These are phyloP conservation scores for Aspergillus conjunctus DNA, from an alignment of 495 filamentous ascomycete species.

Conservation along the genomic window DNA sequence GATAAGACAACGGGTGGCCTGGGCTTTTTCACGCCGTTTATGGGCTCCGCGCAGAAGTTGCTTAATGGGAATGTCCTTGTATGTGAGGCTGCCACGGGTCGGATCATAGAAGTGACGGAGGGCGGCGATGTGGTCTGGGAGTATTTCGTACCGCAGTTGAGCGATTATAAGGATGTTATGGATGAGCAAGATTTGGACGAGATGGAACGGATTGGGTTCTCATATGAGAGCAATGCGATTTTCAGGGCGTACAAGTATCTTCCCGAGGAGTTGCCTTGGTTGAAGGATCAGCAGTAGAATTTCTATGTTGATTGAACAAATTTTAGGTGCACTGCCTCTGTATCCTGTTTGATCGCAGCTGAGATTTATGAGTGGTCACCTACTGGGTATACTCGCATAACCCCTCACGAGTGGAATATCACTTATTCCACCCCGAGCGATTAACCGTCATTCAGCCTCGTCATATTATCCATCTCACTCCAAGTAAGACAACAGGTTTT, in stretches of 20 bases:
- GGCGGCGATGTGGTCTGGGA: slow-evolving; percentile 39
- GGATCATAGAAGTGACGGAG: slow-evolving; percentile 39
- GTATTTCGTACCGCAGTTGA: slow-evolving; percentile 38
- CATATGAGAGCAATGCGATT: slow-evolving; percentile 39
- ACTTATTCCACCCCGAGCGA: too few species aligned
- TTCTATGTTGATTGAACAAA: too few species aligned
- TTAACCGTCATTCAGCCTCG: too few species aligned
- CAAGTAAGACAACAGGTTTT: too few species aligned
- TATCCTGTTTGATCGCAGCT: too few species aligned
- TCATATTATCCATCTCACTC: too few species aligned
- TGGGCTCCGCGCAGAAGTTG: slow-evolving; percentile 50
- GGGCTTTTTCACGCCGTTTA: slow-evolving; percentile 52
- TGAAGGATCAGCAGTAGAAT: slow-evolving; percentile 10
- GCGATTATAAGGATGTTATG: slow-evolving; percentile 27
- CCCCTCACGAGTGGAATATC: too few species aligned
- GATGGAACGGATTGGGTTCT: slow-evolving; percentile 32
- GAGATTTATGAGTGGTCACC: too few species aligned
- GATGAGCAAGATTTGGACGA: slow-evolving; percentile 17
- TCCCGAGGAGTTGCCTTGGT: slow-evolving; percentile 37
- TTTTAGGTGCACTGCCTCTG: too few species aligned
- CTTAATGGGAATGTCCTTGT: slow-evolving; percentile 44
- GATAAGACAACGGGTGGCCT: slow-evolving; percentile 43
- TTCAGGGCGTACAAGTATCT: slow-evolving; percentile 43
- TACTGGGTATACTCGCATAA: too few species aligned
- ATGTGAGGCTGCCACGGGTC: slow-evolving; percentile 42